Base-by-base conservation (phyloP, 352 stramenopile genomes). In the Pythium aquatile region DNA sequence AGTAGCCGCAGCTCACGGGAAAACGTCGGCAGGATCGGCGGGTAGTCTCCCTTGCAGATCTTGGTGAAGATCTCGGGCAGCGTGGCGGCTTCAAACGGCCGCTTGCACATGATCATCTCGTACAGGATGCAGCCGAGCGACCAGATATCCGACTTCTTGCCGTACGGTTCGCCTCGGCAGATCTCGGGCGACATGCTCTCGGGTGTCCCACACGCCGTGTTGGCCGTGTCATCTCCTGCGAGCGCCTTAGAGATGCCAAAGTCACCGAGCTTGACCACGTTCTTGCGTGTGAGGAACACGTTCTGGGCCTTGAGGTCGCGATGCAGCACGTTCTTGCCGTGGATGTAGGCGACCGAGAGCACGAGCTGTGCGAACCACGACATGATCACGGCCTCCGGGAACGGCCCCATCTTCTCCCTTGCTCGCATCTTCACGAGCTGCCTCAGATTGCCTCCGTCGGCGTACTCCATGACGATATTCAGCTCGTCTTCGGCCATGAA, bases 121-220 rank as follows among this genome's bases (percentile, higher is more conserved):
- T 96, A 96, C 61, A 96, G 48, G 26, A 96, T 90, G 65, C 88
- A 96, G 16, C 88, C 88, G 16, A 96, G 82, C 47, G 87, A 93
- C 88, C 88, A 96, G 63, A 96, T 93, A 60, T 96, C 88, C 32
- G 83, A 94, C 69, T 96, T 95, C 48, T 94, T 94, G 33, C 86
- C 87, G 65, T 96, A 96, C 30, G 83, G 85, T 52, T 95, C 83
- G 32, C 87, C 87, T 17, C 85, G 85, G 52, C 87, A 96, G 61
- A 96, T 93, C 74, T 96, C 88, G 7, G 88, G 88, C 11, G 87
- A 96, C 87, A 96, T 96, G 51, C 83, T 93, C 68, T 96, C 85
- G 9, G 88, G 88, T 13, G 88, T 96, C 24, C 88, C 88, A 49
- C 87, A 93, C 24, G 86, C 80, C 20, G 88, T 95, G 48, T 85